phyloP scores from a whole-genome alignment of 2,329 filamentous ascomycete species.

The Ramularia endophylla region DNA sequence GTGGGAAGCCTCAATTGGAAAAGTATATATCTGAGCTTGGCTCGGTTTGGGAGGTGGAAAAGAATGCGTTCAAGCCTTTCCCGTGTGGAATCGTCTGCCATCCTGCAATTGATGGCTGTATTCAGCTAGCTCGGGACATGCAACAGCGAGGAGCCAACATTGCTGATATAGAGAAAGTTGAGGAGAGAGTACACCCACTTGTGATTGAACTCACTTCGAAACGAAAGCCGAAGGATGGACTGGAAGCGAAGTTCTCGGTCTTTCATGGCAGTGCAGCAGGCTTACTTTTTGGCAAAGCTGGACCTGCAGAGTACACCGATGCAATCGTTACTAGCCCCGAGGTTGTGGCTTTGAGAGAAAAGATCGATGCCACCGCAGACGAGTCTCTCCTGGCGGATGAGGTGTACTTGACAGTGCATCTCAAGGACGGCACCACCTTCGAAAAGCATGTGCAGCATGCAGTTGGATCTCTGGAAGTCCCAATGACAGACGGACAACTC shows the following conservation, averaged over 20 bases:
- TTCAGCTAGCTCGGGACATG: slow-evolving; percentile 41
- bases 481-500: slow-evolving; percentile 43
- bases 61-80: slow-evolving; percentile 53
- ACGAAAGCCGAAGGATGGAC: slow-evolving; percentile 42
- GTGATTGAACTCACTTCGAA: slow-evolving; percentile 51
- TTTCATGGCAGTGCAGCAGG: slow-evolving; percentile 50
- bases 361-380: slow-evolving; percentile 41
- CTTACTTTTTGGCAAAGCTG: slow-evolving; percentile 46
- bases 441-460: slow-evolving; percentile 46
- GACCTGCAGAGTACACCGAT: slow-evolving; percentile 48
- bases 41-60: slow-evolving; percentile 46
- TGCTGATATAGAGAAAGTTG: slow-evolving; percentile 35
- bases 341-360: slow-evolving; percentile 41
- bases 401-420: slow-evolving; percentile 34
- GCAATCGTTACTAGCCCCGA: slow-evolving; percentile 38
- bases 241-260: slow-evolving; percentile 52
- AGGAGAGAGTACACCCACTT: slow-evolving; percentile 45
- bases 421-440: slow-evolving; percentile 34
- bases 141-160: slow-evolving; percentile 25
- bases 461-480: slow-evolving; percentile 45
- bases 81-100: slow-evolving; percentile 54
- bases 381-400: slow-evolving; percentile 39
- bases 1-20: slow-evolving; percentile 34
- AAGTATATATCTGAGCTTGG: slow-evolving; percentile 35
- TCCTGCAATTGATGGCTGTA: slow-evolving; percentile 49